Percentiles rank a stretch among this genome's conserved stretches.
Evolutionary conservation across 1,284 basidiomycete species (phyloP).

Genomic region (Irpex rosettiformis): DNA sequence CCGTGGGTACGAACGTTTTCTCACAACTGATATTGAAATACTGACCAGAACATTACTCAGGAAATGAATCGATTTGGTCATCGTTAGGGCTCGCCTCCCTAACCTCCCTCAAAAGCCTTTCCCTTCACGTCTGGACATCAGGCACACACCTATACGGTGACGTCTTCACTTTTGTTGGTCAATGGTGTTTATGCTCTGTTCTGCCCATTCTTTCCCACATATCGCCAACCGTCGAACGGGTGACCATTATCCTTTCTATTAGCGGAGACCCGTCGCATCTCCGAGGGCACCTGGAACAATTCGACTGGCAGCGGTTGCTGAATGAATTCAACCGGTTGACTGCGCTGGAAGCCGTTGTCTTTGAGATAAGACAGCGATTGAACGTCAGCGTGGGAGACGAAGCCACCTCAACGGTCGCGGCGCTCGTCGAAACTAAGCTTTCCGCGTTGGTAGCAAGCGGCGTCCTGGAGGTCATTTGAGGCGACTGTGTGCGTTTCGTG

Average conservation of each 20-base stretch:
- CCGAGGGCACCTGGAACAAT: conserved; percentile 2
- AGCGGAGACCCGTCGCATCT: conserved; percentile 4
- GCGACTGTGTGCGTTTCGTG: neutral
- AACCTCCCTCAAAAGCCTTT: neutral
- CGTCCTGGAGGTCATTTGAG: neutral
- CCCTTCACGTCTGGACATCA: conserved; percentile 5
- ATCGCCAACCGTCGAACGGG: neutral
- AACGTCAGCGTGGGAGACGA: conserved; percentile 2
- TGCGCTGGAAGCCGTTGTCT: neutral
- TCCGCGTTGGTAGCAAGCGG: neutral
- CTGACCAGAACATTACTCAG: neutral
- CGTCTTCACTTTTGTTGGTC: conserved; percentile 8
- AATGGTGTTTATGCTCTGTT: conserved; percentile 10
- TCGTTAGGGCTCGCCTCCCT: neutral
- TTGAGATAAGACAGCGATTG: conserved; percentile 4
- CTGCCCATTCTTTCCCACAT: neutral
- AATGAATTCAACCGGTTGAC: conserved; percentile 1
- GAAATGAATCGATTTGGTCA: neutral
- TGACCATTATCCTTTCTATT: neutral
- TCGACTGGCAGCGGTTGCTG: conserved; percentile 5
- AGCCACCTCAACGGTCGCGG: conserved; percentile 3
- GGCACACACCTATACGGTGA: conserved; percentile 6
- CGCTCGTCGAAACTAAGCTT: neutral
- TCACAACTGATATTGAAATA: too few relatives aligned
- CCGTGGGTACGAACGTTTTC: too few relatives aligned